These are phyloP conservation scores for Amanita fuliginea DNA, from an alignment of 768 basidiomycete species.

Conservation along the genomic window DNA sequence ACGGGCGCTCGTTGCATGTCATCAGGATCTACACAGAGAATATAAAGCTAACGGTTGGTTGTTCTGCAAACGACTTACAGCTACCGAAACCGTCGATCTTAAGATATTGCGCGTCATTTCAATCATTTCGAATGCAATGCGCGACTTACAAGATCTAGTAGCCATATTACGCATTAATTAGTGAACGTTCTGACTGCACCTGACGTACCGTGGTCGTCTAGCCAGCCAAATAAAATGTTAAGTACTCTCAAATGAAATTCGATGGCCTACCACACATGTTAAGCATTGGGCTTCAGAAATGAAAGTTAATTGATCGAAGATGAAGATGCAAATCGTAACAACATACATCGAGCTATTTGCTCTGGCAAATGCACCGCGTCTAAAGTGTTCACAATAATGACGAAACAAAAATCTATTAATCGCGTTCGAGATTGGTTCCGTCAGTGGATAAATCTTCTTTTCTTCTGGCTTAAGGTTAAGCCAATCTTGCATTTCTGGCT, in stretches of 20 bases:
- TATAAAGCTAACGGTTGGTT: not conserved
- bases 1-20: constrained; percentile 64
- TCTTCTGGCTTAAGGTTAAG: constrained; percentile 45
- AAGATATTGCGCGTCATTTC: not conserved
- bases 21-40: constrained; percentile 56
- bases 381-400: constrained; percentile 81
- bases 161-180: constrained; percentile 1
- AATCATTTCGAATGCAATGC: constrained; percentile 32
- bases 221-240: not conserved
- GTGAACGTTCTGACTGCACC: not conserved
- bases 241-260: not conserved
- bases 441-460: constrained; percentile 50
- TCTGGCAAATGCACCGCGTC: constrained; percentile 81
- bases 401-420: constrained; percentile 87
- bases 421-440: constrained; percentile 59
- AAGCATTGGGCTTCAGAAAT: constrained; percentile 58
- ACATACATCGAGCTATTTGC: constrained; percentile 87
- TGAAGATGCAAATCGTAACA: constrained; percentile 1
- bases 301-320: not conserved
- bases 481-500: constrained; percentile 88
- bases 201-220: constrained; percentile 74
- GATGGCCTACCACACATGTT: constrained; percentile 65
- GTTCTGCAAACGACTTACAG: constrained; percentile 36
- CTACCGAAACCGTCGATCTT: constrained; percentile 80
- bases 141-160: constrained; percentile 14